phyloP scores from a whole-genome alignment of 2,329 filamentous ascomycete species.

The Colletotrichum kahawae region DNA sequence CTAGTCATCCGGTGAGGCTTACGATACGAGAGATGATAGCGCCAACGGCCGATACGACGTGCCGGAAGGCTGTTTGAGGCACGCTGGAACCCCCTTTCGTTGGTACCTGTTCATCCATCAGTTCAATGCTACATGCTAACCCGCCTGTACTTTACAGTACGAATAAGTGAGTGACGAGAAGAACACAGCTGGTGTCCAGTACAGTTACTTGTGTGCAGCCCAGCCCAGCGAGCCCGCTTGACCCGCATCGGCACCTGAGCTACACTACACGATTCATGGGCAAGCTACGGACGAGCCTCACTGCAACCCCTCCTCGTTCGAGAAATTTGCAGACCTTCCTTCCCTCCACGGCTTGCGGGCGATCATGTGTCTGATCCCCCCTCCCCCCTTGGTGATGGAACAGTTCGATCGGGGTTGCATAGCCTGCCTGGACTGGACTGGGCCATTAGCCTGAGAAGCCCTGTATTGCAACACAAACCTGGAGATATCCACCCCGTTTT shows the following conservation, averaged over 20 bases:
- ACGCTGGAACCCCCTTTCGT: background rate
- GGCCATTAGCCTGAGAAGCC: background rate
- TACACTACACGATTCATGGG: background rate
- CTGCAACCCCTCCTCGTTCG: conserved; percentile 5
- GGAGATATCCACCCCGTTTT: background rate
- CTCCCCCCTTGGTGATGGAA: background rate
- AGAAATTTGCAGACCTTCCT: conserved; percentile 11
- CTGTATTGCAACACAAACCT: background rate
- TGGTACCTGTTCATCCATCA: background rate
- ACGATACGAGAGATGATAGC: background rate
- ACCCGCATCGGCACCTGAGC: conserved; percentile 5
- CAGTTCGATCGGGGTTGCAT: conserved; percentile 4
- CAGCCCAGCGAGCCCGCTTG: background rate
- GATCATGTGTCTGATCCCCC: conserved; percentile 12
- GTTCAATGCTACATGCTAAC: background rate
- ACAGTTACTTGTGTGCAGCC: background rate
- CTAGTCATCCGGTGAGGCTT: background rate
- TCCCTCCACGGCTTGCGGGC: conserved; percentile 10
- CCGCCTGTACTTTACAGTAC: background rate
- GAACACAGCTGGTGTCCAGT: background rate
- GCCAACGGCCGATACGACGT: background rate
- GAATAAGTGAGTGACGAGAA: too few relatives aligned
- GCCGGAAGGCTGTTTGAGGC: background rate
- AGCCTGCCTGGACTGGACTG: background rate
- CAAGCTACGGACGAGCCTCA: background rate